These are phyloP conservation scores for Helichrysum umbraculigerum DNA, from an alignment of 129 eudicot genomes.

Conservation along the genomic window DNA sequence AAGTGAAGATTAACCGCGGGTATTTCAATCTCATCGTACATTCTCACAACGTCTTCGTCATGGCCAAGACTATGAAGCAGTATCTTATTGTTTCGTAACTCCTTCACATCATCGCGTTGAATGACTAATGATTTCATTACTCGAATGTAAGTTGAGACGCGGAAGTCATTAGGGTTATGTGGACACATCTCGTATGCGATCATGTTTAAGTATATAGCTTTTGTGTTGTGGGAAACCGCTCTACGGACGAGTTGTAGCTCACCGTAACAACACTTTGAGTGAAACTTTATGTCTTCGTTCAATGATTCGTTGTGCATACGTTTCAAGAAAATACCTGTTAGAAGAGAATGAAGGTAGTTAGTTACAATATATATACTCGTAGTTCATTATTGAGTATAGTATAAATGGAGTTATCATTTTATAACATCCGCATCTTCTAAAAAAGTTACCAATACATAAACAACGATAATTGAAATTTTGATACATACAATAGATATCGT, in stretches of 20 bases:
- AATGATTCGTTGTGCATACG: conserved; percentile 8
- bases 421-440: no score
- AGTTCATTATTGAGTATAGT: no score
- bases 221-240: conserved; percentile 15
- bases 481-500: not conserved
- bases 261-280: conserved; percentile 31
- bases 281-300: conserved; percentile 35
- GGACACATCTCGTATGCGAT: conserved; percentile 49
- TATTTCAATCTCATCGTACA: conserved; percentile 37
- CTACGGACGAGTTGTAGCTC: conserved; percentile 30
- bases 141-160: conserved; percentile 34
- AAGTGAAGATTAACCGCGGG: conserved; percentile 17
- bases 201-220: conserved; percentile 39
- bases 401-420: no score
- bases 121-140: conserved; percentile 44
- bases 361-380: no score
- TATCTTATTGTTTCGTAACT: conserved; percentile 24
- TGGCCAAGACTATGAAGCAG: conserved; percentile 31
- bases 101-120: conserved; percentile 41
- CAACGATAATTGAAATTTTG: no score
- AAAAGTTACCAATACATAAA: no score
- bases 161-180: conserved; percentile 35
- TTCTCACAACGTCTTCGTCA: conserved; percentile 45
- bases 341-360: no score
- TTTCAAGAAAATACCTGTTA: conserved; percentile 13